Base-by-base conservation (phyloP, 768 basidiomycete genomes). In the Pleurotus citrinopileatus region DNA sequence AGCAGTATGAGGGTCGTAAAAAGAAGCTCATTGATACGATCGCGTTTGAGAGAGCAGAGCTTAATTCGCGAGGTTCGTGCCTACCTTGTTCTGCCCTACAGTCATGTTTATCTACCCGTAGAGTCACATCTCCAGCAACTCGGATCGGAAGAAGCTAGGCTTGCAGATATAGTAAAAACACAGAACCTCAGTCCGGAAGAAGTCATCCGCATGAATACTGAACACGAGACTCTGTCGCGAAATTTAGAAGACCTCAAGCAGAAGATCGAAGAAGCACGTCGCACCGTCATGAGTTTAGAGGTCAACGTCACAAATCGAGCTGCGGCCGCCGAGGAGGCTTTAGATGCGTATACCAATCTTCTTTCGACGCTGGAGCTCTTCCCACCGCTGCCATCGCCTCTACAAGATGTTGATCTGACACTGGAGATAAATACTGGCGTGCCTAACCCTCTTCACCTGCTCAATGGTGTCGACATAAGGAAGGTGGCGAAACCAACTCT, bases 101-200 rank as follows among this genome's bases (percentile, higher is more conserved):
- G 25, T 32, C n/a, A 42, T 40, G 55, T 54, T 42, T 17, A 51
- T 36, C 23, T 26, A 46, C 36, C 28, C 47, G 25, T 64, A 93
- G 90, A 73, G 38, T 67, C 75, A 36, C 79, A 84, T 52, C 72
- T 93, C 32, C 82, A 85, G 37, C 76, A 80, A 42, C 75, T 91
- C 28, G 81, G 80, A 57, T 66, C 69, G 23, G 90, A 94, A 61
- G 81, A 88, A 58, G 74, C 75, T 22, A 79, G 77, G 52, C 75
- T 94, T 22, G 70, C 73, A 7, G 76, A 79, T 0, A 79, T 86
- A 2, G 91, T 98, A 25, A 86, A 86, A 62, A 82, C 74, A 27
- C 97, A 99, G 67, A 95, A 97, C 63, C 78, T 99, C 40, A 83
- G 90, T 1, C 89, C 90, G 0, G 92, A 95, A 67, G 95, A 99